phyloP scores from a whole-genome alignment of 2,329 filamentous ascomycete genomes.

The Penicillium polonicum region DNA sequence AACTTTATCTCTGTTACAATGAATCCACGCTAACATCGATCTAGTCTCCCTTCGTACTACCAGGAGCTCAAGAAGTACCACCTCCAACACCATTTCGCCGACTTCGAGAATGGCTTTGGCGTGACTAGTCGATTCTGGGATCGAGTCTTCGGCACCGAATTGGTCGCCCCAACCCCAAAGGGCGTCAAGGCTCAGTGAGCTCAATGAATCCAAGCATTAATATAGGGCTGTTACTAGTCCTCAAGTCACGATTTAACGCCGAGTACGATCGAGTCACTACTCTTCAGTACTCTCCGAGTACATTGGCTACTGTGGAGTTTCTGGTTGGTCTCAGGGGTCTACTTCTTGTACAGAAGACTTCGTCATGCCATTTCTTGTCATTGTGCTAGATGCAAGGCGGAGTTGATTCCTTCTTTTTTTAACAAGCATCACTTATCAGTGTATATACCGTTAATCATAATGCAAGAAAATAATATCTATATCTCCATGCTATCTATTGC shows the following conservation, averaged over 20 bases:
- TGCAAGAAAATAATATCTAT: constrained; percentile 6
- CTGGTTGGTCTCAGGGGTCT: constrained; percentile 8
- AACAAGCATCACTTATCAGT: constrained; percentile 24
- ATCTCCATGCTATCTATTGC: not conserved
- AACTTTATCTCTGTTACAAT: not conserved
- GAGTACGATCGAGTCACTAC: constrained; percentile 5
- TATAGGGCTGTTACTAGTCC: constrained; percentile 1
- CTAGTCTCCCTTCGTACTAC: constrained; percentile 79
- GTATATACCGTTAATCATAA: constrained; percentile 26
- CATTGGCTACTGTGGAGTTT: constrained; percentile 17
- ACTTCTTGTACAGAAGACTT: constrained; percentile 20
- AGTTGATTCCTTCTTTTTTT: constrained; percentile 8
- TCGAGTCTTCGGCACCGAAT: constrained; percentile 81
- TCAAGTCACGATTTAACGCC: constrained; percentile 20
- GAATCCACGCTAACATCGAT: constrained; percentile 12
- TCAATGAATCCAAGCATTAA: not conserved
- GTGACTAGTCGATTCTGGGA: constrained; percentile 98
- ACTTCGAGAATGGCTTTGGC: constrained; percentile 96
- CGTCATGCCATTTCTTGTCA: constrained; percentile 1
- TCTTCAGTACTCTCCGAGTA: constrained; percentile 3
- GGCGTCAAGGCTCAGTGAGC: constrained; percentile 37
- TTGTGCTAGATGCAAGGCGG: not conserved
- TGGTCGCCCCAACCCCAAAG: constrained; percentile 50
- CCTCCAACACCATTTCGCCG: constrained; percentile 93
- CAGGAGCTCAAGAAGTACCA: constrained; percentile 95